Conservation (phyloP, 106 monocot species). For the Dendrobium officinale region DNA sequence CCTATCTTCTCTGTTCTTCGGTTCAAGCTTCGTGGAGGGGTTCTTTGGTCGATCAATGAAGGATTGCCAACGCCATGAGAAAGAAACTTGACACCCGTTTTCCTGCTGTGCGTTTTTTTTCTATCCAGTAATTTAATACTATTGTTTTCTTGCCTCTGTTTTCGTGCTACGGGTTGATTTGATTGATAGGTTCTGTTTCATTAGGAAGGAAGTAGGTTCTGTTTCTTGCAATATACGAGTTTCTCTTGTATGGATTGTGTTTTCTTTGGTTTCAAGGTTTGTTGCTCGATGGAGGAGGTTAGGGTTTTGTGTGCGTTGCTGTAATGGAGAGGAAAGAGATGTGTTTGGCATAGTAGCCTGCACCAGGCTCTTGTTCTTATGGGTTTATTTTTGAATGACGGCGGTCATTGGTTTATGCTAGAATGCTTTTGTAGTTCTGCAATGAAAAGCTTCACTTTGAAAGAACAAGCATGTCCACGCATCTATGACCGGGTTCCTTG, state of each 20-base stretch:
- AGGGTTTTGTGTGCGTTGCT: background rate
- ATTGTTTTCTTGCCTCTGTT: background rate
- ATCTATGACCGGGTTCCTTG: too few species aligned
- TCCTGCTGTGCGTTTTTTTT: conserved; percentile 45
- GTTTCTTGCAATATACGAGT: background rate
- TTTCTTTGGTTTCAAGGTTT: background rate
- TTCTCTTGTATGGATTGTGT: background rate
- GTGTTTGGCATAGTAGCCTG: background rate
- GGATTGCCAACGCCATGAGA: conserved; percentile 33
- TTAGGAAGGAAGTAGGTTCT: background rate
- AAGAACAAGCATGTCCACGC: background rate
- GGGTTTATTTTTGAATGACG: background rate
- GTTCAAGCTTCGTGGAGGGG: background rate
- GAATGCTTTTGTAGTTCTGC: background rate
- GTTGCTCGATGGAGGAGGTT: background rate
- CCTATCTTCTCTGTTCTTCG: too few species aligned
- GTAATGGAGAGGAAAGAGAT: background rate
- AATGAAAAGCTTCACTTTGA: background rate
- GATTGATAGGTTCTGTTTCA: background rate
- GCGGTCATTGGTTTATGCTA: background rate
- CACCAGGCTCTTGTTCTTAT: background rate
- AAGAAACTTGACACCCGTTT: conserved; percentile 89
- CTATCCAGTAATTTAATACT: background rate
- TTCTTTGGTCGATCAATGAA: background rate
- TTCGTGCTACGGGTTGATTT: background rate